Evolutionary conservation across 352 stramenopile species (phyloP), one percentile per base, ranked within the genome.

Genomic region (Thalassiosira livingstoniorum): DNA sequence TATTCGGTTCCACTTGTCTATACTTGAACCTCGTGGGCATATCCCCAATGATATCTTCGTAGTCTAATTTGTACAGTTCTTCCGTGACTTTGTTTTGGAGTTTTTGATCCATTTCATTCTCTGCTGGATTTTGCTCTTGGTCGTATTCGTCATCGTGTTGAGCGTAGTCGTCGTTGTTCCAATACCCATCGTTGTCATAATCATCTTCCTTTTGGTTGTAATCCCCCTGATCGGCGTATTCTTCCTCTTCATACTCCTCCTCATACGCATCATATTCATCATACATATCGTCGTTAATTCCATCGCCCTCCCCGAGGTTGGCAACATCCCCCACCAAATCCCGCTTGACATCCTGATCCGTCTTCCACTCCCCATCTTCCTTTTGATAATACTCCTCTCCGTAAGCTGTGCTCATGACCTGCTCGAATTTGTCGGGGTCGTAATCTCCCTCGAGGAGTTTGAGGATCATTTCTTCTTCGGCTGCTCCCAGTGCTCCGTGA

Each of bases 21-120:
- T 99, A 99, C 85, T 99, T 99, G 92, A 99, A 99, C 27, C 97
- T 94, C 55, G 96, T 99, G 60, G 97, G 97, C 81, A 99, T 94
- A 76, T 98, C 97, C 25, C 96, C 97, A 76, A 99, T 98, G 47
- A 99, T 94, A 79, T 99, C 97, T 87, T 99, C 98, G 81, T 99
- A 99, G 87, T 99, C 98, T 29, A 99, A 91, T 53, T 97, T 96
- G 87, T 99, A 99, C 7, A 99, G 88, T 77, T 99, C 97, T 60
- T 99, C 96, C 70, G 98, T 87, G 74, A 98, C 96, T 80, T 96
- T 96, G 29, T 77, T 69, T 69, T 74, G 92, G 34, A 80, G 90
- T 89, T 84, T 93, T 11, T 95, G 87, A 1, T 96, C 91, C 0
- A 96, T 83, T 10, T 83, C 63, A 2, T 92, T 88, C 27, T 91